Conservation (phyloP, 1,284 basidiomycete species). For the Pseudozyma tsukubaensis region DNA sequence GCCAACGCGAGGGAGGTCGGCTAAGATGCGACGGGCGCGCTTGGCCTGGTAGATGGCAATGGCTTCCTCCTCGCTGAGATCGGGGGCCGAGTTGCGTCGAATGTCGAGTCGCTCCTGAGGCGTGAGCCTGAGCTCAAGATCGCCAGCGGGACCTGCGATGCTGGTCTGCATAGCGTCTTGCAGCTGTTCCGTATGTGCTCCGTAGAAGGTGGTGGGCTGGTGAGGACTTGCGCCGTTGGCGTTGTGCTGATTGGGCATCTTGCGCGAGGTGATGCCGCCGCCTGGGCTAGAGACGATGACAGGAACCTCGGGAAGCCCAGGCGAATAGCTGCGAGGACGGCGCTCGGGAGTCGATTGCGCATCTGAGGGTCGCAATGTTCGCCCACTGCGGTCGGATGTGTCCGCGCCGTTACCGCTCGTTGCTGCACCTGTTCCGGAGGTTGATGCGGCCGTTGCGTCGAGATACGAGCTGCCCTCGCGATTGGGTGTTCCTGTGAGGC, state of each 20-base stretch:
- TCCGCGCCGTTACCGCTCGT: not conserved
- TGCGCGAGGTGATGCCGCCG: conserved; percentile 57
- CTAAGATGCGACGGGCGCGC: conserved; percentile 51
- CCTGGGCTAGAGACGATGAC: conserved; percentile 58
- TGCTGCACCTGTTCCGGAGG: not conserved
- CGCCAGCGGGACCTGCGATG: conserved; percentile 27
- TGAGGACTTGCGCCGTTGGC: conserved; percentile 9
- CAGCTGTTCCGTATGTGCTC: conserved; percentile 44
- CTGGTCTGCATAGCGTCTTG: conserved; percentile 48
- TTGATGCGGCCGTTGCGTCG: conserved; percentile 8
- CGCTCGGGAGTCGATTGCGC: conserved; percentile 20
- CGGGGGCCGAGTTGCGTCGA: conserved; percentile 20
- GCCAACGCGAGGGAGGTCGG: conserved; percentile 84
- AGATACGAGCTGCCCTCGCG: conserved; percentile 34
- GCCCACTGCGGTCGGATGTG: conserved; percentile 14
- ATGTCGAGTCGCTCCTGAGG: conserved; percentile 32
- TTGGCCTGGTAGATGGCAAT: conserved; percentile 53
- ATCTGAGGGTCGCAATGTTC: conserved; percentile 15
- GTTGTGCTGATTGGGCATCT: conserved; percentile 37
- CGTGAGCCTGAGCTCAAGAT: conserved; percentile 41
- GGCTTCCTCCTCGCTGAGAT: conserved; percentile 50
- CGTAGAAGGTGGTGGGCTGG: conserved; percentile 28
- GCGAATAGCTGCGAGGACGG: conserved; percentile 52
- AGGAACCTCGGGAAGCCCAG: conserved; percentile 55
- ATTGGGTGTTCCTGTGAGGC: not conserved